A percentile compares a stretch with the other conserved stretches of the same genome.
Evolutionary conservation across 2,329 filamentous ascomycete species (phyloP).

Genomic region (Colletotrichum sublineola): DNA sequence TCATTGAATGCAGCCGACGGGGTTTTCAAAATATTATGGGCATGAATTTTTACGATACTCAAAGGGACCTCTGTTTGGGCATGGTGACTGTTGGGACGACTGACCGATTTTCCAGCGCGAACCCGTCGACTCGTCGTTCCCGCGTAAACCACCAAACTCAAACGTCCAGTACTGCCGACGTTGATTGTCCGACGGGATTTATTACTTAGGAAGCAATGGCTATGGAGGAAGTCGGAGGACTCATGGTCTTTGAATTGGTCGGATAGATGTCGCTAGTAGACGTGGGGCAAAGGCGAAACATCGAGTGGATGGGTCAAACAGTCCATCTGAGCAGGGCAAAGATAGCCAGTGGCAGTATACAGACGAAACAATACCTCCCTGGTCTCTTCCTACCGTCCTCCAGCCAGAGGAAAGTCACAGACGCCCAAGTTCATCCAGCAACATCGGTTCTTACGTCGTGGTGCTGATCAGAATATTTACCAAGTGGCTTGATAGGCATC

Average conservation of each 20-base stretch:
- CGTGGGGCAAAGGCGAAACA: not conserved
- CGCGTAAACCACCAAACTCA: not conserved
- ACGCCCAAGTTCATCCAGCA: not conserved
- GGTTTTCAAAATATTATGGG: conserved; percentile 35
- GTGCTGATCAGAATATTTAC: not conserved
- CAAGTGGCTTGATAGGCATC: not conserved
- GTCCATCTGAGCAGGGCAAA: not conserved
- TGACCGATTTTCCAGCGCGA: not conserved
- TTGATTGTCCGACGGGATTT: not conserved
- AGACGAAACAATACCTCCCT: not conserved
- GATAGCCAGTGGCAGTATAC: not conserved
- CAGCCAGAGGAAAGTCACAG: not conserved
- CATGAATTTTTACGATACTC: conserved; percentile 28
- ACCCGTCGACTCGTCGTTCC: not conserved
- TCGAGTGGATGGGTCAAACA: not conserved
- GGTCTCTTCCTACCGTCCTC: not conserved
- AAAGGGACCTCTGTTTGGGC: not conserved
- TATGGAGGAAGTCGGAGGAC: not conserved
- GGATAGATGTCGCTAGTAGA: not conserved
- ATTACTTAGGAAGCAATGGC: too few species aligned
- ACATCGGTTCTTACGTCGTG: not conserved
- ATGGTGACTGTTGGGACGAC: not conserved
- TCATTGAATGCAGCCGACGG: conserved; percentile 42
- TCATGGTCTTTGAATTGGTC: not conserved
- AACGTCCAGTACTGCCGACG: not conserved